phyloP scores from a whole-genome alignment of 2,329 filamentous ascomycete genomes.

The Scopulariopsis brevicaulis region DNA sequence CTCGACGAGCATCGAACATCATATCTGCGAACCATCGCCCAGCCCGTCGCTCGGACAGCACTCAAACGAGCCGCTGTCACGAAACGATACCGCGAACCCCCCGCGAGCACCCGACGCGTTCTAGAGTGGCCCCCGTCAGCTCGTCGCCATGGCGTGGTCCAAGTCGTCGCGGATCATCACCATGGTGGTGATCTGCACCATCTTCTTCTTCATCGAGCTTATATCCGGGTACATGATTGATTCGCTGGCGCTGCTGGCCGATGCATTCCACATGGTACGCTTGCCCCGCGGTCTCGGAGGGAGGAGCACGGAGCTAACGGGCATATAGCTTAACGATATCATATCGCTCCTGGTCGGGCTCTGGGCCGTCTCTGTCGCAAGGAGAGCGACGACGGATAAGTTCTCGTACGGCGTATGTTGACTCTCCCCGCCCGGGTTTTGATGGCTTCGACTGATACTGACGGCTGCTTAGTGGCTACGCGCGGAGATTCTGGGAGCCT shows the following conservation, averaged over 20 bases:
- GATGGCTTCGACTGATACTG: background rate
- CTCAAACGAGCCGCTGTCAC: background rate
- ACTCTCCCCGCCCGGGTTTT: background rate
- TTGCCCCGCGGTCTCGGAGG: background rate
- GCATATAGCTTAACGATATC: slow-evolving; percentile 77
- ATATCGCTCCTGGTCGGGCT: slow-evolving; percentile 84
- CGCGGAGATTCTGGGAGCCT: slow-evolving; percentile 88
- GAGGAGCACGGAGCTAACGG: background rate
- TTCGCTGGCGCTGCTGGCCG: slow-evolving; percentile 86
- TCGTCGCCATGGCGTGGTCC: slow-evolving; percentile 62
- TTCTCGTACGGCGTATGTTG: slow-evolving; percentile 83
- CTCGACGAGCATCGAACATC: too few species aligned
- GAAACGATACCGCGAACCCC: background rate
- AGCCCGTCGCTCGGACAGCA: background rate
- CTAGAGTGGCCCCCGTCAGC: background rate
- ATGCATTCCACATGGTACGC: slow-evolving; percentile 94
- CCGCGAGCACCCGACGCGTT: background rate
- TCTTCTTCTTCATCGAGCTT: slow-evolving; percentile 86
- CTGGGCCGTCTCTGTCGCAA: slow-evolving; percentile 88
- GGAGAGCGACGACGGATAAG: slow-evolving; percentile 73
- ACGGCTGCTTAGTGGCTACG: slow-evolving; percentile 64
- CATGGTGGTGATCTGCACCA: slow-evolving; percentile 79
- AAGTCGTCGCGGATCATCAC: slow-evolving; percentile 88
- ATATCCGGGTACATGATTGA: slow-evolving; percentile 76
- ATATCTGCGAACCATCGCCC: too few species aligned